Base-by-base conservation (phyloP, 306 rosid species). In the Lagenaria siceraria region DNA sequence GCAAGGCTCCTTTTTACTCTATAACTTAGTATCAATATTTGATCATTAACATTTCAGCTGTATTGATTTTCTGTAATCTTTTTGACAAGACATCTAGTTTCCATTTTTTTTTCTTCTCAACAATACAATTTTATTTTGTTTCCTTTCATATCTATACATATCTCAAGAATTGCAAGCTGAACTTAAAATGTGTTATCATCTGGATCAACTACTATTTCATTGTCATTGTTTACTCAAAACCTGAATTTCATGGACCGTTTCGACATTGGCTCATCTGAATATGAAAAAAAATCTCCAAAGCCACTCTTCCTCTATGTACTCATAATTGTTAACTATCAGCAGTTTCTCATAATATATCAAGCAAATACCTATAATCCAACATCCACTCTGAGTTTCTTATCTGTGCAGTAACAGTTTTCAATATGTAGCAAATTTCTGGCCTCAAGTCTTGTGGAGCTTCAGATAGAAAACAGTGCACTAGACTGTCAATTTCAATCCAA, bases 401-500 rank as follows among this genome's bases (percentile, higher is more conserved):
- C 61, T 91, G 91, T 31, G 83, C 77, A 68, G 87, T 70, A 73
- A 91, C 78, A 73, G 78, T 80, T 40, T 79, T 84, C 78, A 88
- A 81, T 25, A 75, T 21, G 40, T 77, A 76, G 80, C 68, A 74
- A 79, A 85, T 74, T 74, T 84, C 86, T 76, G 82, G 86, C 48
- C 81, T 79, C 56, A 85, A 80, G 81, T 81, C 87, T 15, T 52
- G 58, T 11, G 82, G 83, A 79, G 87, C 90, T 73, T 88, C 83
- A 0, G 90, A 84, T 64, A 88, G 77, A 87, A 91, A 91, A 79
- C 80, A 40, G 49, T 83, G 82, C 74, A 91, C 79, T 62, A 82
- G 90, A 82, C 84, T 82, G 65, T 85, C 84, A 4, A 82, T 49
- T 87, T 91, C 97, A 76, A 89, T 86, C 97, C 97, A 93, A 74